Evolutionary conservation across 192 early-diverging fungal genomes (phyloP).

Genomic region (Geranomyces variabilis): DNA sequence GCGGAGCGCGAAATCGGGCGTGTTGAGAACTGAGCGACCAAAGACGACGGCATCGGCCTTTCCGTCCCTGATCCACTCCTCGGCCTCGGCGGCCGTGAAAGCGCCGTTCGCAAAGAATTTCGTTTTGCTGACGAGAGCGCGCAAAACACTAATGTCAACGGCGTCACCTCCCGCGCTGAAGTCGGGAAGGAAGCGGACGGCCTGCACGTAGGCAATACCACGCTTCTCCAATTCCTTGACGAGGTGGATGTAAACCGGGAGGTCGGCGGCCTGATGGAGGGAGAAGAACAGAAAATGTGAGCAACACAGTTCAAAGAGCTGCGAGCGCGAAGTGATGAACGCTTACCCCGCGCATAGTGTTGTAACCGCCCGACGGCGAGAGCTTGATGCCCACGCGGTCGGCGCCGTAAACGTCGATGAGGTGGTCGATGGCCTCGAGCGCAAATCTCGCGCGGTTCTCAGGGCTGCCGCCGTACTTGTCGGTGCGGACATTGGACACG

Average conservation of each 20-base stretch:
- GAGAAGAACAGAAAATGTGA: too few species aligned
- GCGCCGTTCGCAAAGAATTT: slow-evolving; percentile 17
- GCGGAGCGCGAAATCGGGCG: slow-evolving; percentile 21
- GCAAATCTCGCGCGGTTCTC: slow-evolving; percentile 84
- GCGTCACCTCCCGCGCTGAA: not conserved
- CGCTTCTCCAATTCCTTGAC: slow-evolving; percentile 28
- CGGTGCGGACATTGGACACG: slow-evolving; percentile 82
- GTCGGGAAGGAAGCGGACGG: slow-evolving; percentile 14
- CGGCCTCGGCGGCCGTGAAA: slow-evolving; percentile 23
- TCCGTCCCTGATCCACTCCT: slow-evolving; percentile 16
- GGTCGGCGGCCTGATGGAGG: not conserved
- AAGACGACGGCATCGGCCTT: slow-evolving; percentile 28
- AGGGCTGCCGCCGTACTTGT: slow-evolving; percentile 88
- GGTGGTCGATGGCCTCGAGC: slow-evolving; percentile 65
- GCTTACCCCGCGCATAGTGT: slow-evolving; percentile 35
- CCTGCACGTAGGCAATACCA: slow-evolving; percentile 28
- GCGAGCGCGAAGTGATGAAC: too few species aligned
- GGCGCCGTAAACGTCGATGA: slow-evolving; percentile 37
- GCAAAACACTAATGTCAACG: slow-evolving; percentile 3
- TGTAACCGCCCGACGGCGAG: slow-evolving; percentile 34
- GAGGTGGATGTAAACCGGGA: slow-evolving; percentile 35
- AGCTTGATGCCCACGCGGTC: slow-evolving; percentile 34
- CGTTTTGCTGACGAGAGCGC: slow-evolving; percentile 5
- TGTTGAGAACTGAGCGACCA: slow-evolving; percentile 11
- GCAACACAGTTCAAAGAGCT: too few species aligned